phyloP scores from a whole-genome alignment of 352 stramenopile genomes.

The Pythium aristosporum region DNA sequence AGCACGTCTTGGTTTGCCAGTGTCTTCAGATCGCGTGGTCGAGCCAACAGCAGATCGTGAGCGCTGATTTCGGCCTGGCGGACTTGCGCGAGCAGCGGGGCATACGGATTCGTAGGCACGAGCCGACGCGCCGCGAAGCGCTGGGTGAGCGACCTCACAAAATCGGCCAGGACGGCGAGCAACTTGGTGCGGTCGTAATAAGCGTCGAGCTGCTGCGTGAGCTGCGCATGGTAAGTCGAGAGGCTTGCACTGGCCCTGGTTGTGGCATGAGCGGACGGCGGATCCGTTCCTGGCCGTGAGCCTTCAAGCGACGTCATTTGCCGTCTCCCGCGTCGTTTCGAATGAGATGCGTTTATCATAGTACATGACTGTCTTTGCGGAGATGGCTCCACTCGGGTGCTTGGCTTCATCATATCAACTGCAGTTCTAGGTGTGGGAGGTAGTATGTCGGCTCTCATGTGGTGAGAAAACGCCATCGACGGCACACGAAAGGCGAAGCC shows the following conservation, averaged over 20 bases:
- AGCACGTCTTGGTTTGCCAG: slow-evolving; percentile 1
- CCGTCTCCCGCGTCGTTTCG: too few relatives aligned
- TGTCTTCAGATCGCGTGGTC: slow-evolving; percentile 29
- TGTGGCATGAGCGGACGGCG: background rate
- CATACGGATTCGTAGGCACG: slow-evolving; percentile 43
- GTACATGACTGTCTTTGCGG: too few relatives aligned
- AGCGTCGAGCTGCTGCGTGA: slow-evolving; percentile 36
- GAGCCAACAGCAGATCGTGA: slow-evolving; percentile 21
- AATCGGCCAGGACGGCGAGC: slow-evolving; percentile 36
- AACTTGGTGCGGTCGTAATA: slow-evolving; percentile 44
- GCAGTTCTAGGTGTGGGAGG: too few relatives aligned
- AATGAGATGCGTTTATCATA: too few relatives aligned
- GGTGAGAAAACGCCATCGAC: too few relatives aligned
- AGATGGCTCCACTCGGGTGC: too few relatives aligned
- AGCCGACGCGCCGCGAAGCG: slow-evolving; percentile 29
- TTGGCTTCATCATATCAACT: too few relatives aligned
- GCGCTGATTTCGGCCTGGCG: slow-evolving; percentile 32
- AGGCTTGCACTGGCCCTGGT: background rate
- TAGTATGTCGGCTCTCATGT: too few relatives aligned
- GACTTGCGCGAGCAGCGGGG: slow-evolving; percentile 32
- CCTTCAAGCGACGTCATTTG: too few relatives aligned
- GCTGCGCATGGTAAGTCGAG: slow-evolving; percentile 17
- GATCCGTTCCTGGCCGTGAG: background rate
- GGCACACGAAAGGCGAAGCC: too few relatives aligned
- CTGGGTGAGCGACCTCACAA: slow-evolving; percentile 29